Conservation (phyloP, 2,329 filamentous ascomycete species). For the Tolypocladium sp. region DNA sequence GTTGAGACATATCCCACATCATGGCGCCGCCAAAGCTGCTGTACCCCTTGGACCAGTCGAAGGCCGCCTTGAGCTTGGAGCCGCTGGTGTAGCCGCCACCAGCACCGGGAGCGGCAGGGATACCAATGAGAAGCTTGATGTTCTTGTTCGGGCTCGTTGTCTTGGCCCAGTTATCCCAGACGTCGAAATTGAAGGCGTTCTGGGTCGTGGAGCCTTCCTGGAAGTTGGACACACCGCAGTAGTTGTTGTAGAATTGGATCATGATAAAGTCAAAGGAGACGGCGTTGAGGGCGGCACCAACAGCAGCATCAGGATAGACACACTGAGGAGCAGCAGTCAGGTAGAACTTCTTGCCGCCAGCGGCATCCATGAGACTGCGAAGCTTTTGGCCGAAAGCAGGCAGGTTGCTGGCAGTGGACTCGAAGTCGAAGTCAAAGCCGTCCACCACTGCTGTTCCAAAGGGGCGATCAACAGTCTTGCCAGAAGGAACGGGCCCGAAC, state of each 20-base stretch:
- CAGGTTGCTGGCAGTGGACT: conserved; percentile 50
- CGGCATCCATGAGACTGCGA: conserved; percentile 43
- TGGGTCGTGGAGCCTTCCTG: conserved; percentile 28
- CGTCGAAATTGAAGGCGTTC: conserved; percentile 50
- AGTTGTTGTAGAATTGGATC: conserved; percentile 64
- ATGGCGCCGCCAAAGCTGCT: conserved; percentile 57
- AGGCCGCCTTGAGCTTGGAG: conserved; percentile 35
- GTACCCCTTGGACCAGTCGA: conserved; percentile 45
- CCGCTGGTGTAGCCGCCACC: conserved; percentile 46
- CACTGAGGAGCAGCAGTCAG: conserved; percentile 62
- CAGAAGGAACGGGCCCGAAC: conserved; percentile 49
- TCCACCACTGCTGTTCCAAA: conserved; percentile 59
- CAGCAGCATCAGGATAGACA: conserved; percentile 52
- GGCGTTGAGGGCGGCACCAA: conserved; percentile 45
- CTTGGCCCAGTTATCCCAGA: conserved; percentile 59
- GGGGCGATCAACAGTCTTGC: conserved; percentile 44
- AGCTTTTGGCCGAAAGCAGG: conserved; percentile 50
- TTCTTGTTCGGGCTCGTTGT: conserved; percentile 43
- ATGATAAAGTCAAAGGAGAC: conserved; percentile 52
- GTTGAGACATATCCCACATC: conserved; percentile 60
- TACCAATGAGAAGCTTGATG: conserved; percentile 53
- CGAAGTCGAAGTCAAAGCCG: conserved; percentile 72
- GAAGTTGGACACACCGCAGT: conserved; percentile 49
- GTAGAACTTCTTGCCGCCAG: conserved; percentile 46
- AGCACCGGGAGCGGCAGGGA: conserved; percentile 45